Percentiles rank a stretch among this genome's conserved stretches.
Evolutionary conservation across 108 stramenopile species (phyloP).

Genomic region (Pseudonitzschia delicatissima): DNA sequence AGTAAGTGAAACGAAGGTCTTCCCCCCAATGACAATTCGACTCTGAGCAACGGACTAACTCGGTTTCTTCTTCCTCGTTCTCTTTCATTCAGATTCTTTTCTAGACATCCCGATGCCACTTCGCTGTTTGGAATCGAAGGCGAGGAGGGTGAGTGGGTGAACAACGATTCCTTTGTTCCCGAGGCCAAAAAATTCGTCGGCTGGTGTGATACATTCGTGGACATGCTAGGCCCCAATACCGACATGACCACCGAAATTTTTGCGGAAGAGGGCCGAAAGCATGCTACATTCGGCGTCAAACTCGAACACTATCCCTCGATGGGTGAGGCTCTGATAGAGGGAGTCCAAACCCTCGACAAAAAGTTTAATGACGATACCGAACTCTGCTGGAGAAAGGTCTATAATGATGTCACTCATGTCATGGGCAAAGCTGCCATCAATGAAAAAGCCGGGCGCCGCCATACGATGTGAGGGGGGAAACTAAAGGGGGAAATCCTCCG

Average conservation of each 20-base stretch:
- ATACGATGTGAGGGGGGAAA: too few relatives aligned
- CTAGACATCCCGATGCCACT: not conserved
- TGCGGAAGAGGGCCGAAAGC: conserved; percentile 41
- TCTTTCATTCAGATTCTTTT: conserved; percentile 10
- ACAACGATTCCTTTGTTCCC: not conserved
- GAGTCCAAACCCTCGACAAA: conserved; percentile 28
- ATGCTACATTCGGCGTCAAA: conserved; percentile 44
- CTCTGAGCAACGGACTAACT: not conserved
- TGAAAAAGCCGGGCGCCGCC: too few relatives aligned
- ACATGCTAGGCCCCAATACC: conserved; percentile 46
- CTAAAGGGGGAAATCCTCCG: too few relatives aligned
- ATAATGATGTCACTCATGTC: conserved; percentile 24
- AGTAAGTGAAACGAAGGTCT: conserved; percentile 16
- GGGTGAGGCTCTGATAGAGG: conserved; percentile 40
- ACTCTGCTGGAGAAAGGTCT: conserved; percentile 35
- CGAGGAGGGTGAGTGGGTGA: not conserved
- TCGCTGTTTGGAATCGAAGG: not conserved
- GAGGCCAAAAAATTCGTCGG: conserved; percentile 10
- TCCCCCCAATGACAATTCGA: conserved; percentile 10
- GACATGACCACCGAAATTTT: conserved; percentile 41
- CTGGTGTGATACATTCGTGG: conserved; percentile 40
- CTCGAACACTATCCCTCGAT: conserved; percentile 40
- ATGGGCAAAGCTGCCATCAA: conserved; percentile 17
- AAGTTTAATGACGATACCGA: conserved; percentile 38
- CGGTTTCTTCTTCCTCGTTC: conserved; percentile 8